Evolutionary conservation across 2,329 filamentous ascomycete species (phyloP).

Genomic region (Sporothrix inflata): DNA sequence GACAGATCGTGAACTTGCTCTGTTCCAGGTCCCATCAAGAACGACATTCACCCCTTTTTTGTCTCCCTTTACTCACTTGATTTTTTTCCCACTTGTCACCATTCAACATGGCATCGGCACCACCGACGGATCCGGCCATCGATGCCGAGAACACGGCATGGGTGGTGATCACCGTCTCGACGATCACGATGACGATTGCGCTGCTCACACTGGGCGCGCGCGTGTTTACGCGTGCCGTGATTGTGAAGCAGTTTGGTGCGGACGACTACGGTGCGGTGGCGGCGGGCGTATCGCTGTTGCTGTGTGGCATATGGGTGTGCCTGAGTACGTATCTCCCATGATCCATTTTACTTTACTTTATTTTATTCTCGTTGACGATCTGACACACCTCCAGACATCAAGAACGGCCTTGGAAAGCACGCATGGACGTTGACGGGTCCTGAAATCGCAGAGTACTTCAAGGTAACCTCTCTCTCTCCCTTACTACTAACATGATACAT

Average conservation of each 20-base stretch:
- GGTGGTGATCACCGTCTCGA: background rate
- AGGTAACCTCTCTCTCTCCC: background rate
- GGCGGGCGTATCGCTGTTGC: background rate
- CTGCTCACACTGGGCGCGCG: background rate
- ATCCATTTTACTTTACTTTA: too few relatives aligned
- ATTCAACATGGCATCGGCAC: background rate
- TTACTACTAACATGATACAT: background rate
- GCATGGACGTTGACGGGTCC: background rate
- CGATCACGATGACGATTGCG: background rate
- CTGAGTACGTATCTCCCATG: background rate
- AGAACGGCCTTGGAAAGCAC: constrained; percentile 22
- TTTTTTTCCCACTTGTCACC: background rate
- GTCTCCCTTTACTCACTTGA: background rate
- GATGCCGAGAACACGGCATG: background rate
- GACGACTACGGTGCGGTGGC: constrained; percentile 3
- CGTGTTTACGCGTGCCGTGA: background rate
- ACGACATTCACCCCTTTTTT: too few relatives aligned
- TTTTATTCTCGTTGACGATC: too few relatives aligned
- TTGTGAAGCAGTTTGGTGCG: constrained; percentile 13
- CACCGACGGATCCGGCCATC: background rate
- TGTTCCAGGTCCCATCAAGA: too few relatives aligned
- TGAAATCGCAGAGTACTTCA: background rate
- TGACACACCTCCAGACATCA: background rate
- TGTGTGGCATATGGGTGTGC: constrained; percentile 9
- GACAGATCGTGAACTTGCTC: too few relatives aligned